A percentile compares a stretch with the other conserved stretches of the same genome.
Evolutionary conservation across 1,284 basidiomycete genomes (phyloP).

Genomic region (Marasmius fiardii): DNA sequence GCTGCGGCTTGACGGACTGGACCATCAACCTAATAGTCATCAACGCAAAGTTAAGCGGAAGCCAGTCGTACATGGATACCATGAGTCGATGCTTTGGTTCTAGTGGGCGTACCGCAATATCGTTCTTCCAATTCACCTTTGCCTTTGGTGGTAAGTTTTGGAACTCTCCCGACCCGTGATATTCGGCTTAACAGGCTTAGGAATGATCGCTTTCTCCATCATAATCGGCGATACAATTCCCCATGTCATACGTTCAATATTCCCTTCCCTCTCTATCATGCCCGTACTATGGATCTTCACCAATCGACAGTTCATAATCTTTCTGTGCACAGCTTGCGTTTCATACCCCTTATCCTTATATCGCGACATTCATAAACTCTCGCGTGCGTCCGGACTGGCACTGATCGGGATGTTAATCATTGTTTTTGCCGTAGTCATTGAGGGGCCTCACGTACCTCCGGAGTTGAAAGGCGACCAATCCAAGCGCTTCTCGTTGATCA

Average conservation of each 20-base stretch:
- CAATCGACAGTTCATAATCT: constrained; percentile 87
- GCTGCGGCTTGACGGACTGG: constrained; percentile 94
- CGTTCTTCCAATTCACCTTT: constrained; percentile 97
- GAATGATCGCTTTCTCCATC: constrained; percentile 96
- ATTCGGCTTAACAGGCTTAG: constrained; percentile 30
- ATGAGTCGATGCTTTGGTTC: constrained; percentile 95
- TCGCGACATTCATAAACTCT: constrained; percentile 96
- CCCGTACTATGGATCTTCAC: constrained; percentile 76
- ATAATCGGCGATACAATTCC: constrained; percentile 97
- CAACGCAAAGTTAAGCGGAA: constrained; percentile 94
- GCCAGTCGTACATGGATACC: constrained; percentile 92
- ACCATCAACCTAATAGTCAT: constrained; percentile 94
- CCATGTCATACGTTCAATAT: constrained; percentile 85
- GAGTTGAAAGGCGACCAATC: constrained; percentile 77
- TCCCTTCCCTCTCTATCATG: constrained; percentile 71
- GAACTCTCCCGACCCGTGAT: constrained; percentile 6
- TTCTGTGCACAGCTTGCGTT: constrained; percentile 80
- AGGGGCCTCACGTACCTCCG: constrained; percentile 79
- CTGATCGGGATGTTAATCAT: constrained; percentile 94
- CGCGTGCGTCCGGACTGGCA: constrained; percentile 88
- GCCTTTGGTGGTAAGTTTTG: constrained; percentile 83
- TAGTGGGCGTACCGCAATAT: constrained; percentile 87
- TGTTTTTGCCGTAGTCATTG: constrained; percentile 82
- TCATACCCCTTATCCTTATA: constrained; percentile 96
- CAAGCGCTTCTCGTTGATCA: constrained; percentile 69